These are phyloP conservation scores for Paecilomyces sp. DNA, from an alignment of 2,329 filamentous ascomycete genomes.

Conservation along the genomic window DNA sequence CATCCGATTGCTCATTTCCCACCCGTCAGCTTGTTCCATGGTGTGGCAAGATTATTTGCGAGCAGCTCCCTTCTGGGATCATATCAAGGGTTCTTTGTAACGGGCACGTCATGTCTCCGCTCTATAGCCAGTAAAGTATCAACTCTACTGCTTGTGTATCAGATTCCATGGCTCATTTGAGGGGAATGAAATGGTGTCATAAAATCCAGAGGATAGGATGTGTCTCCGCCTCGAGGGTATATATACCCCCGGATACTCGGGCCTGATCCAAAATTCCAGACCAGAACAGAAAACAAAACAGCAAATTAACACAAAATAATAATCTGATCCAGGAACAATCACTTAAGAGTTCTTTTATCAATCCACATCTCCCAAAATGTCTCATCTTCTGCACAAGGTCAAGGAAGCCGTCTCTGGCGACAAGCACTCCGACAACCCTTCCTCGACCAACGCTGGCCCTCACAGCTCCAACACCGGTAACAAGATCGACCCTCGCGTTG, in stretches of 20 bases:
- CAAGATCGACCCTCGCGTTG: constrained; percentile 30
- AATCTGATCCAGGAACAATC: neutral
- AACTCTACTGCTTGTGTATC: neutral
- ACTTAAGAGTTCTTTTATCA: neutral
- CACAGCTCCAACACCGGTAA: constrained; percentile 33
- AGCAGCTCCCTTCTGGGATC: neutral
- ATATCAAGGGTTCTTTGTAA: neutral
- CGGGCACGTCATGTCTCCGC: neutral
- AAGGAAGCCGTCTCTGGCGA: constrained; percentile 37
- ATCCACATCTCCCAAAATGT: constrained; percentile 31
- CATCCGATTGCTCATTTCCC: neutral
- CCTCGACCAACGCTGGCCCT: constrained; percentile 19
- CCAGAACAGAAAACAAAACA: neutral
- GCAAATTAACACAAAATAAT: neutral
- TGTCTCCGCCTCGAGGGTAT: neutral
- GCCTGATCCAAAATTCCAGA: neutral
- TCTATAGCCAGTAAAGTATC: neutral
- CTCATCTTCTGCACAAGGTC: constrained; percentile 40
- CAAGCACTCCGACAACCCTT: constrained; percentile 11
- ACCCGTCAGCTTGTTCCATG: neutral
- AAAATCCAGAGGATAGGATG: neutral
- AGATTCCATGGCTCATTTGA: neutral
- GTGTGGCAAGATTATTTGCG: neutral
- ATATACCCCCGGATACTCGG: neutral
- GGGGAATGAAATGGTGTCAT: neutral